Percentiles rank a stretch among this genome's conserved stretches.
Evolutionary conservation across 2,329 filamentous ascomycete species (phyloP).

Genomic region (Bipolaris zeicola): DNA sequence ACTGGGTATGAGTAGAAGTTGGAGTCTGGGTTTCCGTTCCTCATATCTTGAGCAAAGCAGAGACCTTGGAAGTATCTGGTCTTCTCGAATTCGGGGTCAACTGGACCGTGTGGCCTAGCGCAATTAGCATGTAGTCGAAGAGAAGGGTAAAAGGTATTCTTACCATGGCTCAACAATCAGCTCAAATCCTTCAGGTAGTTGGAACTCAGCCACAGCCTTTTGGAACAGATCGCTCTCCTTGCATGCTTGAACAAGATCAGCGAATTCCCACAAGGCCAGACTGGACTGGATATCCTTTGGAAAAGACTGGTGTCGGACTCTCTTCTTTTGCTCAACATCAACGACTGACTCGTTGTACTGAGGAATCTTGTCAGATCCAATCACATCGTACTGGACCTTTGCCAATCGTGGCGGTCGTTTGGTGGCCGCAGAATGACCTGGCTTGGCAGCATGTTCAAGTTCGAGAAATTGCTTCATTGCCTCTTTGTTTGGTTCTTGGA

Average conservation of each 20-base stretch:
- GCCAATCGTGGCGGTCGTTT: conserved; percentile 58
- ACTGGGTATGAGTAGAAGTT: conserved; percentile 51
- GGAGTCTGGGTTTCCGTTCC: conserved; percentile 52
- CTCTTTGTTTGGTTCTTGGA: conserved; percentile 58
- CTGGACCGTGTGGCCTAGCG: conserved; percentile 58
- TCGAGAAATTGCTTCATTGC: conserved; percentile 56
- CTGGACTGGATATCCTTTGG: conserved; percentile 56
- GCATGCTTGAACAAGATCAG: conserved; percentile 51
- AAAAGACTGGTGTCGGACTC: conserved; percentile 54
- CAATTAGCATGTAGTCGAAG: conserved; percentile 4
- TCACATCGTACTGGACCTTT: conserved; percentile 62
- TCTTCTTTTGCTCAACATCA: conserved; percentile 52
- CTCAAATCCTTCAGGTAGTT: conserved; percentile 61
- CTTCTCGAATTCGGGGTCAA: conserved; percentile 54
- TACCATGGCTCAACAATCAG: conserved; percentile 60
- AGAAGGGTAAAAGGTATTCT: conserved; percentile 12
- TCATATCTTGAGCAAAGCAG: conserved; percentile 58
- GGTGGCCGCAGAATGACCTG: conserved; percentile 47
- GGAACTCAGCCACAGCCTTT: conserved; percentile 57
- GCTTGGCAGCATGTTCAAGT: conserved; percentile 52
- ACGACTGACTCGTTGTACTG: conserved; percentile 62
- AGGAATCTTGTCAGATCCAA: conserved; percentile 57
- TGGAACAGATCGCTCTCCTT: conserved; percentile 60
- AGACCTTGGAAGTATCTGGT: conserved; percentile 61
- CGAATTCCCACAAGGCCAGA: conserved; percentile 53